These are phyloP conservation scores for Stagonosporopsis rhizophila DNA, from an alignment of 2,329 filamentous ascomycete genomes.

Conservation along the genomic window DNA sequence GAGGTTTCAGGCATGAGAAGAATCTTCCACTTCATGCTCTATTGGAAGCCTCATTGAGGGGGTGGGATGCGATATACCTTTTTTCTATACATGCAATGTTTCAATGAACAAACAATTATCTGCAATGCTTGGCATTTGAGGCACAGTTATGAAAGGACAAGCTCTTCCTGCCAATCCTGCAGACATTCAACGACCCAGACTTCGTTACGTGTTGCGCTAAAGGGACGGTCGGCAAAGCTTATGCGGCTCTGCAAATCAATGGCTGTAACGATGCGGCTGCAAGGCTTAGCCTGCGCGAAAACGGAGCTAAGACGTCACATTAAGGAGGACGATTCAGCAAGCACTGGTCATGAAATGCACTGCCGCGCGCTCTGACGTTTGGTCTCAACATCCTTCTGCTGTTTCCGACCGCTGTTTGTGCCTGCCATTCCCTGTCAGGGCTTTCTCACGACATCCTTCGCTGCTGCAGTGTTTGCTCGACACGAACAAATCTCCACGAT, in stretches of 20 bases:
- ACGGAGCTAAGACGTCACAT: constrained; percentile 17
- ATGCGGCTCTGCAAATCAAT: constrained; percentile 18
- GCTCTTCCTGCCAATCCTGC: constrained; percentile 1
- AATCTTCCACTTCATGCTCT: constrained; percentile 13
- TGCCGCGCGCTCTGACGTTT: constrained; percentile 11
- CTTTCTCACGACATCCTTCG: constrained; percentile 2
- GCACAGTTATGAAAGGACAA: neutral
- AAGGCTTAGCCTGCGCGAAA: constrained; percentile 10
- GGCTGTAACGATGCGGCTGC: constrained; percentile 12
- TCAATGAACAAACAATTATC: neutral
- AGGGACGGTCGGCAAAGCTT: constrained; percentile 6
- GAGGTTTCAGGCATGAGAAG: constrained; percentile 11
- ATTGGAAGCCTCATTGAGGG: constrained; percentile 18
- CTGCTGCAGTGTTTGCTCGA: constrained; percentile 5
- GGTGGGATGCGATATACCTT: neutral
- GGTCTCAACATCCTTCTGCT: constrained; percentile 14
- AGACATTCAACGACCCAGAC: constrained; percentile 9
- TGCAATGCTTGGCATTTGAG: neutral
- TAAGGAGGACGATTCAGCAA: constrained; percentile 9
- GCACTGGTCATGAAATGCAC: constrained; percentile 15
- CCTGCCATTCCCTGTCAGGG: constrained; percentile 5
- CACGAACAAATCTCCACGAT: constrained; percentile 5
- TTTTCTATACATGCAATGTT: constrained; percentile 8
- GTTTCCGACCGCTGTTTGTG: constrained; percentile 4
- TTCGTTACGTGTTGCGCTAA: constrained; percentile 16